Base-by-base conservation (phyloP, 2,329 filamentous ascomycete species). In the Colletotrichum melonis region DNA sequence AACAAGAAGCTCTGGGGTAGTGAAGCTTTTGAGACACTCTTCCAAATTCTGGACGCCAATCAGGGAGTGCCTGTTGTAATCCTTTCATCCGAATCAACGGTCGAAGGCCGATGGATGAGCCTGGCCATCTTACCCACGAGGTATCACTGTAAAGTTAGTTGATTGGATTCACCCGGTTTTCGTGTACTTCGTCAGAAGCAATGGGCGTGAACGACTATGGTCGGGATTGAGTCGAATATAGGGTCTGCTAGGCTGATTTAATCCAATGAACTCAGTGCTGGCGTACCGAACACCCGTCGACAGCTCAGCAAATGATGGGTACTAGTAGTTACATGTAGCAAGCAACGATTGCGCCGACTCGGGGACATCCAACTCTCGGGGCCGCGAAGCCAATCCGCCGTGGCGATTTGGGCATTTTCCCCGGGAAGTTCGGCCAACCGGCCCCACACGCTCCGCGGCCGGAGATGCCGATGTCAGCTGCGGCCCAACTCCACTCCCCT, bases 301-400 rank as follows among this genome's bases (percentile, higher is more conserved):
- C 1, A 35, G 32, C 4, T 35, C 11, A 35, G 0, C 1, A 12
- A 35, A 35, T 1, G 11, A 35, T 35, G 32, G 32, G 32, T 12
- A 35, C 32, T 12, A 35, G 32, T 35, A 35, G 9, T 5, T 12
- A 35, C 32, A 5, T 35, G 3, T 35, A 12, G 19, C 1, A 19
- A 42, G 42, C 42, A 19, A 49, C 3, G 1, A 49, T 49, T 1
- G 1, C 19, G 19, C 4, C 19, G 42, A n/a, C 19, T 86, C 19
- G 12, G 2, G 2, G 16, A 5, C 1, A 1, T 12, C 19, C 7
- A 19, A 32, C 3, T 46, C 5, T 55, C 24, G n/a, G 30, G 14
- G 11, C n/a, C 3, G 14, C 4, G 16, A 26, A 5, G 52, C 16
- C 11, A 32, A 16, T 56, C 63, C 32, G 63, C 54, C 22, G 54